Evolutionary conservation across 2,329 filamentous ascomycete species (phyloP), one percentile per base, ranked within the genome.

Genomic region (Talaromyces sp.): DNA sequence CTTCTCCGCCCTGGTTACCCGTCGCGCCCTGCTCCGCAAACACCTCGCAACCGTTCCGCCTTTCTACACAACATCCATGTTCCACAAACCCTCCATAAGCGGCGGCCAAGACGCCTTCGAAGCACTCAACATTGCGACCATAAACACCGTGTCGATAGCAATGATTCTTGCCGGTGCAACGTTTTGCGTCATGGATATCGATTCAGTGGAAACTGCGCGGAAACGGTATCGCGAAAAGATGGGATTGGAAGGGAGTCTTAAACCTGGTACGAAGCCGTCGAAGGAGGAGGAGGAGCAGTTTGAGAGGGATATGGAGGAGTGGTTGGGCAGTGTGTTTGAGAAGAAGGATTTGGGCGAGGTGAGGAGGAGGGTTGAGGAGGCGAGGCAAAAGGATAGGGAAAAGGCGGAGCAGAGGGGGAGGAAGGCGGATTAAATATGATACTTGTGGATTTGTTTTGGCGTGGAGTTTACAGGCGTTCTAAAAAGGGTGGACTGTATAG

Each of bases 121-220:
- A 77, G 94, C 94, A 0, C 82, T 99, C 25, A 90, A 89, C 58
- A 82, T 97, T 41, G 95, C 94, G 0, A 97, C 93, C 0, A 84
- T 97, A 70, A 97, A 97, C 71, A 91, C 95, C 13, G 73, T 88
- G 37, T 90, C 89, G 70, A 86, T 95, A 59, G 89, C 85, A 0
- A 87, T 97, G 75, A 87, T 96, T 84, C 79, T 85, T 9, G 84
- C 86, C 0, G 95, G 94, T 3, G 92, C 90, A 0, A 77, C 89
- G 11, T 82, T 91, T 67, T 96, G 90, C 84, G 88, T 87, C 0
- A 86, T 95, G 67, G 90, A 97, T 75, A 86, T 98, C 41, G 87
- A 87, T 73, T 84, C 82, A 54, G 62, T 92, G 47, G 86, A 87
- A 3, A 90, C 93, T 72, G 78, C 92, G 74, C 80, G 85, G 72